A percentile compares a stretch with the other conserved stretches of the same genome.
Conservation (phyloP, 495 filamentous ascomycete genomes). For the Aspergillus heteromorphus region DNA sequence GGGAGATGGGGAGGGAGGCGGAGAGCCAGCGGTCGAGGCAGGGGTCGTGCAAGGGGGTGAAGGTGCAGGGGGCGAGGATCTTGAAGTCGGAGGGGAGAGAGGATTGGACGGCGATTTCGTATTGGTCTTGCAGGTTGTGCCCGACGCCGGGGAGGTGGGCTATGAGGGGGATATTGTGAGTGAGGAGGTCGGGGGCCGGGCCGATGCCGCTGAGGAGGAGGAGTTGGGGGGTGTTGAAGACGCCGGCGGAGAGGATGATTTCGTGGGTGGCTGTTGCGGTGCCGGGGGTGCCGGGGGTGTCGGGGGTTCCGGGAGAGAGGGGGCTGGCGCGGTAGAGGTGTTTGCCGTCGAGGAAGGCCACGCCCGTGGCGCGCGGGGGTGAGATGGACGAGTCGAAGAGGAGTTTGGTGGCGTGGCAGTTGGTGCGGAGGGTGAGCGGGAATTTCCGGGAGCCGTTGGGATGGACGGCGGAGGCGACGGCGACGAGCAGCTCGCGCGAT, state of each 20-base stretch:
- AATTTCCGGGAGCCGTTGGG: conserved; percentile 51
- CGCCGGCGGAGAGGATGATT: conserved; percentile 59
- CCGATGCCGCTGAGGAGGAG: conserved; percentile 65
- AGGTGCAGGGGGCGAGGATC: conserved; percentile 44
- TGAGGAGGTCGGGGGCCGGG: conserved; percentile 41
- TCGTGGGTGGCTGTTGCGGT: conserved; percentile 48
- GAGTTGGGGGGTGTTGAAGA: conserved; percentile 60
- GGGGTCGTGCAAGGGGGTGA: conserved; percentile 35
- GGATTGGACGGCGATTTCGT: conserved; percentile 49
- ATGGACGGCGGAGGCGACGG: conserved; percentile 46
- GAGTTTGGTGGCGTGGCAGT: conserved; percentile 58
- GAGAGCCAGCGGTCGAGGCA: conserved; percentile 45
- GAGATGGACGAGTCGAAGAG: conserved; percentile 40
- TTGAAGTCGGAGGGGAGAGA: conserved; percentile 42
- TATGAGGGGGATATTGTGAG: conserved; percentile 44
- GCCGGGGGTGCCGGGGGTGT: conserved; percentile 33
- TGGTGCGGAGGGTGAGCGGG: conserved; percentile 51
- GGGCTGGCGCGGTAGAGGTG: conserved; percentile 58
- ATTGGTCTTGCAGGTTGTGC: conserved; percentile 61
- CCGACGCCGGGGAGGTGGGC: conserved; percentile 59
- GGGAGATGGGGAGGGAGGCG: conserved; percentile 20
- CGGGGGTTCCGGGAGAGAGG: conserved; percentile 9
- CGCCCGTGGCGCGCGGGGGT: conserved; percentile 54
- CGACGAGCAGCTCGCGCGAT: conserved; percentile 48
- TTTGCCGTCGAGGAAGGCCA: conserved; percentile 56